Percentiles rank a stretch among this genome's conserved stretches.
phyloP scores from a whole-genome alignment of 805 yeast species.

The Lipomyces chichibuensis region DNA sequence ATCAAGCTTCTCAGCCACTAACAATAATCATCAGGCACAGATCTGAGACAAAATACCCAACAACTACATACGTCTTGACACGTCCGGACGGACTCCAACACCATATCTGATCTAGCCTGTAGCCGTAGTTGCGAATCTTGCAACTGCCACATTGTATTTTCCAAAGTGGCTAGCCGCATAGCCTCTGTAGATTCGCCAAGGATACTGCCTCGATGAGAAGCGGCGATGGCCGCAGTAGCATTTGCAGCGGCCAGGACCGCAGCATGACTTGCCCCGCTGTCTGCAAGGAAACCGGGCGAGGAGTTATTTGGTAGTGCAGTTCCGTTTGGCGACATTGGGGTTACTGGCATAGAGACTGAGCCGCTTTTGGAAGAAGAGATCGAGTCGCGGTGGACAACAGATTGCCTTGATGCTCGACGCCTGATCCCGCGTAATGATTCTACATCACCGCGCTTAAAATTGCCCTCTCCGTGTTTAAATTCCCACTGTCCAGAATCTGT shows the following conservation, averaged over 20 bases:
- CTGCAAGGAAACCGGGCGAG: constrained; percentile 15
- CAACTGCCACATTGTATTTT: constrained; percentile 31
- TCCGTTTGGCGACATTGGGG: constrained; percentile 30
- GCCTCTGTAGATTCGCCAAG: constrained; percentile 14
- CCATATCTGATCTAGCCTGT: constrained; percentile 26
- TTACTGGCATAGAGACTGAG: constrained; percentile 29
- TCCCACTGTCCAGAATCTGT: constrained; percentile 64
- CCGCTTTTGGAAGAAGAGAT: constrained; percentile 52
- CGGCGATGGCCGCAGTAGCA: constrained; percentile 2
- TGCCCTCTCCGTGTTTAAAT: constrained; percentile 79
- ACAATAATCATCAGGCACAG: background rate
- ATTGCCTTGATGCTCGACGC: constrained; percentile 64
- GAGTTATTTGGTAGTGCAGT: constrained; percentile 2
- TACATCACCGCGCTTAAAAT: constrained; percentile 78
- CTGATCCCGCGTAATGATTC: constrained; percentile 75
- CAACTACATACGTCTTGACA: constrained; percentile 25
- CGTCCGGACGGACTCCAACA: constrained; percentile 24
- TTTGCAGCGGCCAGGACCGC: background rate
- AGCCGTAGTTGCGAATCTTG: constrained; percentile 29
- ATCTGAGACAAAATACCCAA: background rate
- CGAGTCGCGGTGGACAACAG: constrained; percentile 31
- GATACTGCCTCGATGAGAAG: background rate
- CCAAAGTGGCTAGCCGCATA: constrained; percentile 18
- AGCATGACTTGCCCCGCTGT: constrained; percentile 7
- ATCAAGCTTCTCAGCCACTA: constrained; percentile 27